Base-by-base conservation (phyloP, 805 yeast species). In the Kodamaea laetipori region DNA sequence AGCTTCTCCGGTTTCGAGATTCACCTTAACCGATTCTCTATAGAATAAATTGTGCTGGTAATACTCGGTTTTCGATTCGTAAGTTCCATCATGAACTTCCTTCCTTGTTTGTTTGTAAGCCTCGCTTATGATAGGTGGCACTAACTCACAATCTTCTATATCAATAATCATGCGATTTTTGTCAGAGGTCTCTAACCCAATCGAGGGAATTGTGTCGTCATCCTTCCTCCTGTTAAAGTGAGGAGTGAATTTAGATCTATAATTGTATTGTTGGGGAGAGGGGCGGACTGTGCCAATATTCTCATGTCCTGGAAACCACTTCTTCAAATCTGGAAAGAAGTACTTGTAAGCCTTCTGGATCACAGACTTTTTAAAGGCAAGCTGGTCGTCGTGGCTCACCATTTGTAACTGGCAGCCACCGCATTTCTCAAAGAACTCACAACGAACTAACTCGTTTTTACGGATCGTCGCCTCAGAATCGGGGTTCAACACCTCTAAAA, bases 331-430 rank as follows among this genome's bases (percentile, higher is more conserved):
- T 1, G 75, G 74, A 43, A 54, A 59, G 46, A 67, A 68, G 45
- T 49, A 67, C 11, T 46, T 43, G 44, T 54, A 72, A 2, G 77
- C 77, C 35, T 56, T 61, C 11, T 52, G 34, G 13, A 73, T 64
- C 1, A 60, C 51, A 5, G 43, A 37, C 36, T 54, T 53, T 45
- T 73, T 73, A 40, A 58, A 59, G 2, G 46, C 39, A 15, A 71
- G 54, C 46, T 73, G 77, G n/a, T 63, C 58, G 3, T 64, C 65
- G 41, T 71, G 66, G 4, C 55, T 44, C 12, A 71, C 23, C 74
- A 68, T 69, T 44, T 73, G 77, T 15, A 66, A 56, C 39, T 71
- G 72, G 47, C 77, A 73, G 1, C 77, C 77, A 36, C 58, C 51
- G 43, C 77, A 73, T 23, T 45, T 49, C 7, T 60, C 49, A 45